phyloP scores from a whole-genome alignment of 768 basidiomycete species.

The Kwoniella bestiolae region DNA sequence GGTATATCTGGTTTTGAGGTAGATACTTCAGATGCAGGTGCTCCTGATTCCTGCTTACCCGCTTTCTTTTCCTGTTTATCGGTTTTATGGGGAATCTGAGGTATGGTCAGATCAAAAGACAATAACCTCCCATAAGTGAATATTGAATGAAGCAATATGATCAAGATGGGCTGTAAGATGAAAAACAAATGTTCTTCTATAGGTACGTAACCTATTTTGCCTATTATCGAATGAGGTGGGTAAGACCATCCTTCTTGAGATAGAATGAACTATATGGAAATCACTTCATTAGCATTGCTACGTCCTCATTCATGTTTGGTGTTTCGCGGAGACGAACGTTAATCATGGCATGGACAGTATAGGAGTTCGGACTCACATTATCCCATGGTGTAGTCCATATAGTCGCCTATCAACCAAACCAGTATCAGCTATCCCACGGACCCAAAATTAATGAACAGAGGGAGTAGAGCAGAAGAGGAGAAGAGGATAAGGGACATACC shows the following conservation, averaged over 20 bases:
- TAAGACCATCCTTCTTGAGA: slow-evolving; percentile 48
- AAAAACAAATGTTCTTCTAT: slow-evolving; percentile 57
- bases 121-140: slow-evolving; percentile 35
- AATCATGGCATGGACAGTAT: neutral
- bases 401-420: slow-evolving; percentile 40
- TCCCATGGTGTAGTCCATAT: slow-evolving; percentile 57
- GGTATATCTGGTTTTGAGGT: neutral
- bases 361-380: slow-evolving; percentile 43
- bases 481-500: slow-evolving; percentile 28
- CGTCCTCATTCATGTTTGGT: too few species aligned
- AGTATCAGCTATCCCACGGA: neutral
- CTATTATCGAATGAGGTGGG: slow-evolving; percentile 47
- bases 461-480: neutral
- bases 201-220: slow-evolving; percentile 43
- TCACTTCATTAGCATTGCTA: too few species aligned
- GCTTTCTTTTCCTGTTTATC: neutral
- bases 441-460: neutral
- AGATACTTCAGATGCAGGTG: neutral
- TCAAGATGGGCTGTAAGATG: slow-evolving; percentile 52
- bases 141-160: slow-evolving; percentile 48
- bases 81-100: neutral
- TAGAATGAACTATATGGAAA: slow-evolving; percentile 50
- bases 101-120: slow-evolving; percentile 34
- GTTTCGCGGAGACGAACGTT: too few species aligned
- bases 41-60: neutral